Evolutionary conservation across 352 stramenopile genomes (phyloP).

Genomic region (Pythium coloratum): DNA sequence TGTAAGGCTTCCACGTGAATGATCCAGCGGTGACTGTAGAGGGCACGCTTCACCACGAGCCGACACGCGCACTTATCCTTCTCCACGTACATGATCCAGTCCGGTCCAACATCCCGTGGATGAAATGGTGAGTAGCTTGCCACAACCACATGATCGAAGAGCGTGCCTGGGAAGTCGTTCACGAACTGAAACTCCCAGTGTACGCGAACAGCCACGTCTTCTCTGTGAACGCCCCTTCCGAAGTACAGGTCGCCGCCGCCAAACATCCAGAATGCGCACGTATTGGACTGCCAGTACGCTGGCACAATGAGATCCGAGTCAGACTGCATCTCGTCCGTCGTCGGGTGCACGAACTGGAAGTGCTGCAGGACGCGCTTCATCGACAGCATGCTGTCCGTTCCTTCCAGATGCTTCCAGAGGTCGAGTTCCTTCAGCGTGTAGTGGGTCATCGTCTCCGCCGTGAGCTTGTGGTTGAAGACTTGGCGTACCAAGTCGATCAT

Average conservation of each 20-base stretch:
- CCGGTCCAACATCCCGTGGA: background rate
- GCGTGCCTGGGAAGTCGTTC: background rate
- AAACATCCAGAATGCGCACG: slow-evolving; percentile 2
- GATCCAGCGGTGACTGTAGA: background rate
- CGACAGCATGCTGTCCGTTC: slow-evolving; percentile 7
- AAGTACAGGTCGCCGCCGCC: background rate
- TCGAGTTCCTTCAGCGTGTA: background rate
- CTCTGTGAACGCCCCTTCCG: background rate
- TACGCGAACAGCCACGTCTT: background rate
- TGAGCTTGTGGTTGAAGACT: background rate
- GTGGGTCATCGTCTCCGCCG: background rate
- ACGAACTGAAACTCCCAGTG: slow-evolving; percentile 2
- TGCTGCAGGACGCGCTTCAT: slow-evolving; percentile 26
- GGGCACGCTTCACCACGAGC: background rate
- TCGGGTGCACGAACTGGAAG: slow-evolving; percentile 16
- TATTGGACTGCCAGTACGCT: background rate
- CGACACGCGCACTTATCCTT: slow-evolving; percentile 1
- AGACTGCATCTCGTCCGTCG: background rate
- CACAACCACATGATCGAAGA: slow-evolving; percentile 11
- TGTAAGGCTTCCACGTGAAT: slow-evolving; percentile 1
- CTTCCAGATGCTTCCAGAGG: slow-evolving; percentile 2
- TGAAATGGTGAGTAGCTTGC: background rate
- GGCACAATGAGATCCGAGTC: slow-evolving; percentile 12
- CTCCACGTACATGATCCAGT: slow-evolving; percentile 7
- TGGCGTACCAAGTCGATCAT: slow-evolving; percentile 22